Evolutionary conservation across 495 filamentous ascomycete genomes (phyloP).

Genomic region (Daldinia caldariorum): DNA sequence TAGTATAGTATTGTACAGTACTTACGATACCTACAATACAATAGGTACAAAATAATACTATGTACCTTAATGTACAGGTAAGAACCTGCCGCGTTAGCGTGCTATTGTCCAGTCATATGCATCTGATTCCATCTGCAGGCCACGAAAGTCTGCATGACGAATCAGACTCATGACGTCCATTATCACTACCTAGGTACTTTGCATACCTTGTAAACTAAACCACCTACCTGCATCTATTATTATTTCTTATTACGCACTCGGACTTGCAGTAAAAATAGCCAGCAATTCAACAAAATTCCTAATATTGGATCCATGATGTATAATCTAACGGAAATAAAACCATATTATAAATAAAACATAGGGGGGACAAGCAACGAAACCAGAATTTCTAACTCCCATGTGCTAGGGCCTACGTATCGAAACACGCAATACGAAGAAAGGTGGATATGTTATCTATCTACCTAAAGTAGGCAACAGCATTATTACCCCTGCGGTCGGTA

Average conservation of each 20-base stretch:
- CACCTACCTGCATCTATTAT: not conserved
- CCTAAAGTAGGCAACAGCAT: slow-evolving; percentile 34
- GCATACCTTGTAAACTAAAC: slow-evolving; percentile 1
- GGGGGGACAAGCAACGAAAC: slow-evolving; percentile 4
- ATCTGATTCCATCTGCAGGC: slow-evolving; percentile 20
- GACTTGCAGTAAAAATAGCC: not conserved
- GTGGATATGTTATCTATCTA: slow-evolving; percentile 3
- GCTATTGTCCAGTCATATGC: slow-evolving; percentile 30
- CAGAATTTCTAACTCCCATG: not conserved
- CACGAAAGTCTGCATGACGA: slow-evolving; percentile 28
- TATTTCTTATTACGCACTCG: slow-evolving; percentile 1
- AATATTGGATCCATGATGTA: slow-evolving; percentile 3
- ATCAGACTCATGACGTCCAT: slow-evolving; percentile 29
- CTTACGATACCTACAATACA: too few species aligned
- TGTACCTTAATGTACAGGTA: not conserved
- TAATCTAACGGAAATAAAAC: slow-evolving; percentile 1
- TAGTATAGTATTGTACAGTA: not conserved
- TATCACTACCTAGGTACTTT: slow-evolving; percentile 4
- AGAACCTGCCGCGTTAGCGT: slow-evolving; percentile 24
- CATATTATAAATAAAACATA: not conserved
- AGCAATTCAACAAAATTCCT: slow-evolving; percentile 6
- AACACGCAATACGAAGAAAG: slow-evolving; percentile 31
- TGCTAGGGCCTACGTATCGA: slow-evolving; percentile 17
- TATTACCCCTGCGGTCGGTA: slow-evolving; percentile 2
- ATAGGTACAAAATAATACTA: too few species aligned